Evolutionary conservation across 2,329 filamentous ascomycete genomes (phyloP).

Genomic region (Celoporthe dispersa): DNA sequence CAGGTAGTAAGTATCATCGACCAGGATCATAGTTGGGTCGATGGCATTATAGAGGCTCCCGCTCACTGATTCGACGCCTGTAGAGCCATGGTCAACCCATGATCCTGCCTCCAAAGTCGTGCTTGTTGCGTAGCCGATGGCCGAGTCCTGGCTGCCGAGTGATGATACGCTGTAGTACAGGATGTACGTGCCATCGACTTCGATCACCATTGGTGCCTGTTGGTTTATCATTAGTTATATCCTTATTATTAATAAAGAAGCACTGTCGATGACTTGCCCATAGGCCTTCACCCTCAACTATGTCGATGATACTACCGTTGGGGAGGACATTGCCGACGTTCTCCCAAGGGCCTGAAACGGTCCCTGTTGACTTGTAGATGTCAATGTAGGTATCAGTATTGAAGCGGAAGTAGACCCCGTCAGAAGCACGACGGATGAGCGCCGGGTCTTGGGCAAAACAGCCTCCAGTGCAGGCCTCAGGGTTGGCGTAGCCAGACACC

Average conservation of each 20-base stretch:
- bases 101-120: slow-evolving; percentile 39
- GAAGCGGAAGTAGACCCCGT: slow-evolving; percentile 37
- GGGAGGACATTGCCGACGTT: slow-evolving; percentile 25
- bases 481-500: slow-evolving; percentile 33
- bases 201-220: slow-evolving; percentile 66
- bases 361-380: slow-evolving; percentile 34
- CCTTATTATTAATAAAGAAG: neutral
- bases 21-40: slow-evolving; percentile 55
- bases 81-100: slow-evolving; percentile 57
- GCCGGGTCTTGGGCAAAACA: slow-evolving; percentile 29
- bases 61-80: slow-evolving; percentile 48
- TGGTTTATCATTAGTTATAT: neutral
- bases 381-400: slow-evolving; percentile 47
- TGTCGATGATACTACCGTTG: slow-evolving; percentile 17
- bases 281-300: slow-evolving; percentile 17
- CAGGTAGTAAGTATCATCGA: slow-evolving; percentile 51
- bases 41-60: slow-evolving; percentile 56
- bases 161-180: slow-evolving; percentile 68
- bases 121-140: slow-evolving; percentile 60
- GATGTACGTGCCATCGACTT: slow-evolving; percentile 63
- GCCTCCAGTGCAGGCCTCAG: slow-evolving; percentile 43
- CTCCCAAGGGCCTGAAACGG: slow-evolving; percentile 22
- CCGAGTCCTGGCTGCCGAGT: slow-evolving; percentile 64
- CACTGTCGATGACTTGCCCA: slow-evolving; percentile 15
- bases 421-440: slow-evolving; percentile 26